Base-by-base conservation (phyloP, 768 basidiomycete species). In the Agaricus subrufescens region DNA sequence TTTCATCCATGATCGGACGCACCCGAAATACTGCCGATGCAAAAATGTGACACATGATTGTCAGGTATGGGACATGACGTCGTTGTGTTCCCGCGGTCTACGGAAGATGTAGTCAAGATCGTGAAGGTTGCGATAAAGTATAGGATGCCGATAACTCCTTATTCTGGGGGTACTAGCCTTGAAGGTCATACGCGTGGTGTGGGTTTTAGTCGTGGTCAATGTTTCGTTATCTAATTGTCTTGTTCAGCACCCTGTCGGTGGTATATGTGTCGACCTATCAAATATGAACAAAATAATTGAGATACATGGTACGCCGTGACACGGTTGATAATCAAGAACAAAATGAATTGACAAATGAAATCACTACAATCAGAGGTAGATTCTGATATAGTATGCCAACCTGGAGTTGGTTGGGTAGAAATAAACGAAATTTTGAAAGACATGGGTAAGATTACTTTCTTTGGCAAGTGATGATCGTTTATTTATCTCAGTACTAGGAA, bases 251-350 rank as follows among this genome's bases (percentile, higher is more conserved):
- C 71, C 74, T 61, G 57, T 64, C 12, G 85, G 86, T 9, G 86
- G 91, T 0, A 91, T 96, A 42, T 93, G 89, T 56, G 72, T 95
- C 14, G 89, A 94, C 63, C 71, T 94, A 70, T 82, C 82, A 1
- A 67, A 71, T 7, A 96, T 97, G 94, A 79, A 93, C 66, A 77
- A 79, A 52, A 87, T 95, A 50, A 62, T 95, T 3, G 79, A 78
- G 43, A 84, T 94, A 45, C 80, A 91, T 63, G 85, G 88, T 87
- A 58, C 14, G 75, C 63, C 46, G 9, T 37, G 3, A 9, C 34
- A 10, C 34, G 11, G 48, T 25, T 27, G 12, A 3, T 12, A 2
- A 46, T 11, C 5, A 3, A 6, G 10, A 31, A 11, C 11, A 3
- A 31, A 43, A 19, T 19, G 19, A 30, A 26, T 3, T 34, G 40